phyloP scores from a whole-genome alignment of 2,329 filamentous ascomycete genomes.

The Aureobasidium sp. region DNA sequence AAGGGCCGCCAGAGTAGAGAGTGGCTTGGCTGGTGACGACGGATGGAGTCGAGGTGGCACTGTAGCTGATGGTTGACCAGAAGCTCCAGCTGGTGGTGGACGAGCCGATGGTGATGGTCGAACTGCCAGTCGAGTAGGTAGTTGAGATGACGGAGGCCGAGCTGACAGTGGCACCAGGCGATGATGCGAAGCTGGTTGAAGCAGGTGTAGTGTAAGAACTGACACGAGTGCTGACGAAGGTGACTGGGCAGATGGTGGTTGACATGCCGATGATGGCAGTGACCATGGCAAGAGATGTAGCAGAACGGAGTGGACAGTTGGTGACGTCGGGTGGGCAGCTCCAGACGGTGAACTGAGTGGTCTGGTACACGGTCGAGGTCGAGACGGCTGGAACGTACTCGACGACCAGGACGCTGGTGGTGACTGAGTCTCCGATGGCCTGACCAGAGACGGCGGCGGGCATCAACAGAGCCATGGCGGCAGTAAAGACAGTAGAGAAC shows the following conservation, averaged over 20 bases:
- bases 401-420: constrained; percentile 20
- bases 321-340: constrained; percentile 31
- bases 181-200: constrained; percentile 12
- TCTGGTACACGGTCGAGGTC: constrained; percentile 34
- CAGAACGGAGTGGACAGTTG: constrained; percentile 27
- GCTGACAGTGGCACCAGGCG: constrained; percentile 7
- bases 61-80: constrained; percentile 9
- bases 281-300: constrained; percentile 24
- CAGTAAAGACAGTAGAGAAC: neutral
- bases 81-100: neutral
- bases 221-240: constrained; percentile 19
- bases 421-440: constrained; percentile 4
- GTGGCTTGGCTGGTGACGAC: constrained; percentile 1
- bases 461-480: constrained; percentile 4
- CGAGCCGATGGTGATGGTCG: constrained; percentile 3
- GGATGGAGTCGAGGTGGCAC: neutral
- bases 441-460: neutral
- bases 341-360: constrained; percentile 34
- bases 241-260: constrained; percentile 37
- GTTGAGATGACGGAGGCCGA: constrained; percentile 6
- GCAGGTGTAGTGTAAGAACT: constrained; percentile 3
- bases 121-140: constrained; percentile 7
- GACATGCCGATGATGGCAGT: constrained; percentile 32
- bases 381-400: constrained; percentile 26
- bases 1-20: constrained; percentile 6